Evolutionary conservation across 345 rosid species (phyloP), one percentile per base, ranked within the genome.

Genomic region (Cochlearia excelsa): DNA sequence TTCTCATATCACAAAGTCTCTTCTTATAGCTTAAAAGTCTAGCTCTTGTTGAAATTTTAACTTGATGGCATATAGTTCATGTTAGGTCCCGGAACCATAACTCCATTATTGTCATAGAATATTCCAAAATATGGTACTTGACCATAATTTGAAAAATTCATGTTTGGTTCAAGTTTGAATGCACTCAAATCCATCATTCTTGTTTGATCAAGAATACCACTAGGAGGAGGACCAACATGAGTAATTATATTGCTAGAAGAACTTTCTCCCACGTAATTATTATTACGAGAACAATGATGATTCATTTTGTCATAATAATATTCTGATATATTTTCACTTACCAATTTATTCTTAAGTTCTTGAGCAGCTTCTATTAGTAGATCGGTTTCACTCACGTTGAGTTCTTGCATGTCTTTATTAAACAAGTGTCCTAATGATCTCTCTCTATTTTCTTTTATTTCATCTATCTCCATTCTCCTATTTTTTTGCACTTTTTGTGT

Each of bases 341-440:
- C 37, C 1, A 81, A 73, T 4, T 54, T 72, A 9, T 58, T 69
- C 58, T 46, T 79, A 16, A 85, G 47, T 38, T 75, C 72, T 65
- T 59, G 63, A 28, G 83, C 45, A 0, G 72, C 40, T 5, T 6
- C 2, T 33, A 63, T 76, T 35, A 85, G 30, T 37, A 57, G 67
- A 40, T 71, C 48, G 2, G 80, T 77, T 71, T 83, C 72, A 2
- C 42, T 9, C 29, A 51, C 0, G 28, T 50, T 56, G 4, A 83
- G 72, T 1, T 79, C 76, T 0, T 72, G 73, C 1, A 72, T 38
- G 5, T 88, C 86, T 1, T 74, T 62, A 38, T 79, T 76, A 84
- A 81, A 88, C 85, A 84, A 79, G 4, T 56, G 52, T 41, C 57
- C 69, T 26, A 3, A 16, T 16, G 23, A 1, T 23, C 26, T 34